A percentile compares a stretch with the other conserved stretches of the same genome.
Evolutionary conservation across 2,329 filamentous ascomycete genomes (phyloP).

Genomic region (Dothideomycetidae sp.): DNA sequence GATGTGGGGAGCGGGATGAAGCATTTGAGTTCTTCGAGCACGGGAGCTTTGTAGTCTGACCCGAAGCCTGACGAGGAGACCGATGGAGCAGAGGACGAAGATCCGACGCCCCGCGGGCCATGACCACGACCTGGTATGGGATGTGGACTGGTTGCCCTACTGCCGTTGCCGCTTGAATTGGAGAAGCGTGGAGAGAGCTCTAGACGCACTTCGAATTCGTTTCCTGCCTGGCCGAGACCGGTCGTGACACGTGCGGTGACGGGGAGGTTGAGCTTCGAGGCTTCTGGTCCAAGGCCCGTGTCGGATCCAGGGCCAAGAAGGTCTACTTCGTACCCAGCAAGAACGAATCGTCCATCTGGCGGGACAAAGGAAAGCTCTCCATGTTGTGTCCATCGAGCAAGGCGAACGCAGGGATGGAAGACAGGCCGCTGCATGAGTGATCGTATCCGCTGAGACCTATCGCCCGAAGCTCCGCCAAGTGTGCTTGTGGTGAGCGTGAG

Average conservation of each 20-base stretch:
- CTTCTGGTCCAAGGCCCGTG: constrained; percentile 14
- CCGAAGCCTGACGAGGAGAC: constrained; percentile 7
- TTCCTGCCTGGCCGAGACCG: constrained; percentile 55
- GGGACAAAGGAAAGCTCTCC: constrained; percentile 93
- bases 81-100: too few species aligned
- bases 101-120: constrained; percentile 7
- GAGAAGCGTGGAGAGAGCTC: constrained; percentile 43
- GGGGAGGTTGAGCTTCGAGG: constrained; percentile 60
- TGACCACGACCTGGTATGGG: neutral
- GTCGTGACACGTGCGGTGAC: constrained; percentile 71
- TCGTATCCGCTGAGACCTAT: constrained; percentile 25
- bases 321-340: constrained; percentile 90
- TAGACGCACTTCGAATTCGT: constrained; percentile 79
- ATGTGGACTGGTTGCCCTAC: constrained; percentile 4
- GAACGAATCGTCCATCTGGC: constrained; percentile 82
- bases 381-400: constrained; percentile 77
- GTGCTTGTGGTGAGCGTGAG: constrained; percentile 67
- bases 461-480: constrained; percentile 60
- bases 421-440: constrained; percentile 69
- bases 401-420: constrained; percentile 86
- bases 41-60: constrained; percentile 21
- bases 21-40: constrained; percentile 62
- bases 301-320: constrained; percentile 46
- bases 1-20: constrained; percentile 63
- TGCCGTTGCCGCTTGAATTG: constrained; percentile 22